A percentile compares a stretch with the other conserved stretches of the same genome.
phyloP scores from a whole-genome alignment of 768 basidiomycete species.

The Trametes elegans region DNA sequence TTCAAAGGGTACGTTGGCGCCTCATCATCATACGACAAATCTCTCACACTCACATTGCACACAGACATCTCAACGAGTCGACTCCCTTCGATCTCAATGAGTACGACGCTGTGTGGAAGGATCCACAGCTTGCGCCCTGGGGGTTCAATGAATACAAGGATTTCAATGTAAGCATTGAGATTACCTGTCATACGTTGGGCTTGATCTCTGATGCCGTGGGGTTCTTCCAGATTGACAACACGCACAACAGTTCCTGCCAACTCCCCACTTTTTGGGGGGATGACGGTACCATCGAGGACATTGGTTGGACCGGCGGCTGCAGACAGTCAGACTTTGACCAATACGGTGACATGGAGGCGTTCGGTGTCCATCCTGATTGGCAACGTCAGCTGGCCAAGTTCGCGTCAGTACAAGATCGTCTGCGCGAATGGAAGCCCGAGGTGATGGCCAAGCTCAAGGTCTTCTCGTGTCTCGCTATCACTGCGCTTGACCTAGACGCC shows the following conservation, averaged over 20 bases:
- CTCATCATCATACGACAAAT: background rate
- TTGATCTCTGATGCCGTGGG: background rate
- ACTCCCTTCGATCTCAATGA: conserved; percentile 79
- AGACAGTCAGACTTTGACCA: conserved; percentile 87
- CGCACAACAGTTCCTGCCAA: conserved; percentile 69
- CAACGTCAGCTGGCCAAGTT: conserved; percentile 94
- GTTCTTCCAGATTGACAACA: conserved; percentile 55
- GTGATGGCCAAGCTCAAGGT: conserved; percentile 76
- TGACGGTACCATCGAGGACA: conserved; percentile 59
- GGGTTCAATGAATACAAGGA: conserved; percentile 82
- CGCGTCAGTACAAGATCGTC: conserved; percentile 94
- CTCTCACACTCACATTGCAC: conserved; percentile 12
- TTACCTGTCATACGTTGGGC: conserved; percentile 3
- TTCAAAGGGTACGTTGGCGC: conserved; percentile 67
- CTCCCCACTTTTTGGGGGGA: conserved; percentile 82
- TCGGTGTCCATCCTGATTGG: conserved; percentile 94
- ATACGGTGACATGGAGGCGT: conserved; percentile 96
- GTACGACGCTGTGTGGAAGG: conserved; percentile 71
- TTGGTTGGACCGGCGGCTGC: conserved; percentile 67
- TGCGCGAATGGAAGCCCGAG: conserved; percentile 83
- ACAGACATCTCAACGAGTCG: conserved; percentile 72
- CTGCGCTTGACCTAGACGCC: conserved; percentile 86
- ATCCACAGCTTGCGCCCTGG: conserved; percentile 79
- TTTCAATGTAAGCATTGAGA: conserved; percentile 51
- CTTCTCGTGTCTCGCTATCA: conserved; percentile 86